These are phyloP conservation scores for Nemania sp. DNA, from an alignment of 2,329 filamentous ascomycete genomes.

Conservation along the genomic window DNA sequence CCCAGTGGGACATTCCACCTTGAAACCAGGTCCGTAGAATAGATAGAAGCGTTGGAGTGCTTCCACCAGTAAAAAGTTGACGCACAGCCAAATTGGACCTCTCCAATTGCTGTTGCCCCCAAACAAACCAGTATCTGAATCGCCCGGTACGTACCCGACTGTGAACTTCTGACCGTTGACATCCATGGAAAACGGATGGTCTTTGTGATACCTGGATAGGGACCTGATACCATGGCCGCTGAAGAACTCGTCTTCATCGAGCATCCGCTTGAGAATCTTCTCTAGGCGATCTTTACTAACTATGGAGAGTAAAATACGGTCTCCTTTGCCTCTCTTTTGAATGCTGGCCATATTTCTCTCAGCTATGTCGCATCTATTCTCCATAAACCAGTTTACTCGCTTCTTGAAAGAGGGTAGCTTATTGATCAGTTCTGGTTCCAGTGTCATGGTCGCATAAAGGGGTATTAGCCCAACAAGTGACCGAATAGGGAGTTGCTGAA, in stretches of 20 bases:
- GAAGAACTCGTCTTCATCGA: conserved; percentile 92
- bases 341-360: conserved; percentile 96
- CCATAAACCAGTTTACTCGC: conserved; percentile 90
- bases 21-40: conserved; percentile 87
- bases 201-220: conserved; percentile 87
- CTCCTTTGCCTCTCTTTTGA: conserved; percentile 83
- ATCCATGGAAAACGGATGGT: conserved; percentile 91
- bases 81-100: conserved; percentile 92
- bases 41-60: conserved; percentile 94
- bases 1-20: conserved; percentile 92
- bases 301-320: conserved; percentile 84
- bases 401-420: conserved; percentile 92
- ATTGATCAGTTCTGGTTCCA: conserved; percentile 93
- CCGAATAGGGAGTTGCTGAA: conserved; percentile 87
- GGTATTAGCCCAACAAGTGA: conserved; percentile 94
- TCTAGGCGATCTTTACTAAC: conserved; percentile 92
- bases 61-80: conserved; percentile 94
- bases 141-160: conserved; percentile 90
- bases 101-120: conserved; percentile 98
- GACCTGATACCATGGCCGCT: conserved; percentile 90
- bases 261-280: conserved; percentile 87
- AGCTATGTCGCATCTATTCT: conserved; percentile 82
- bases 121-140: conserved; percentile 93
- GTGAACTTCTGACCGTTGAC: conserved; percentile 90
- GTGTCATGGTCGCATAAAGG: conserved; percentile 86